These are phyloP conservation scores for Saposhnikovia divaricata DNA, from an alignment of 129 eudicot species.

Conservation along the genomic window DNA sequence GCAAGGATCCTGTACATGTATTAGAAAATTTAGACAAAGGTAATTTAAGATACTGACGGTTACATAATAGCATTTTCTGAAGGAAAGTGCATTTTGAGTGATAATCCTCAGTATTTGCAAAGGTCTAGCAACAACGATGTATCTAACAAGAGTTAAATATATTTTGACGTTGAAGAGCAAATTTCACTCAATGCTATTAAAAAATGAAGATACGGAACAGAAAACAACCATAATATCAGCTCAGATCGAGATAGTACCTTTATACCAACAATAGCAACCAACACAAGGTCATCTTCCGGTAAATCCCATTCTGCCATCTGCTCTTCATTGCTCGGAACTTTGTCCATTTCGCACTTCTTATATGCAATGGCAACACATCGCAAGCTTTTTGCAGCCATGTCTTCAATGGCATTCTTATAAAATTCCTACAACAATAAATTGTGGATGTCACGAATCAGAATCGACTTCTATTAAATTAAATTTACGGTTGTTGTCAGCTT, in stretches of 20 bases:
- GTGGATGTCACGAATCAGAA: not conserved
- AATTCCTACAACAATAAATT: slow-evolving; percentile 30
- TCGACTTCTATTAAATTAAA: not conserved
- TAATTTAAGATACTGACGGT: not conserved
- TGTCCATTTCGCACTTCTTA: slow-evolving; percentile 32
- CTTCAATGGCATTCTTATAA: slow-evolving; percentile 52
- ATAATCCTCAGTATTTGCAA: not conserved
- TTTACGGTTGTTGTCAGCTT: not conserved
- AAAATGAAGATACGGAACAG: not conserved
- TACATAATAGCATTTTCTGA: not conserved
- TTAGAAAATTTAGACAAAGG: not conserved
- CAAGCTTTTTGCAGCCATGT: slow-evolving; percentile 80
- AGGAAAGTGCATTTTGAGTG: too few species aligned
- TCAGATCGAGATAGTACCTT: slow-evolving; percentile 37
- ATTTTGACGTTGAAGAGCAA: not conserved
- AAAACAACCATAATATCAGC: not conserved
- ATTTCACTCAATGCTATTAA: not conserved
- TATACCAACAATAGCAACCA: slow-evolving; percentile 84
- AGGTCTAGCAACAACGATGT: not conserved
- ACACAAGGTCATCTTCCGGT: slow-evolving; percentile 75
- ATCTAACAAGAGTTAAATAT: not conserved
- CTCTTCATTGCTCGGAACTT: slow-evolving; percentile 59
- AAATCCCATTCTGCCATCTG: slow-evolving; percentile 53
- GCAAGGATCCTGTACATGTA: slow-evolving; percentile 77
- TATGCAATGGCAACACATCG: slow-evolving; percentile 93